Base-by-base conservation (phyloP, 306 rosid species). In the Trifolium dubium region DNA sequence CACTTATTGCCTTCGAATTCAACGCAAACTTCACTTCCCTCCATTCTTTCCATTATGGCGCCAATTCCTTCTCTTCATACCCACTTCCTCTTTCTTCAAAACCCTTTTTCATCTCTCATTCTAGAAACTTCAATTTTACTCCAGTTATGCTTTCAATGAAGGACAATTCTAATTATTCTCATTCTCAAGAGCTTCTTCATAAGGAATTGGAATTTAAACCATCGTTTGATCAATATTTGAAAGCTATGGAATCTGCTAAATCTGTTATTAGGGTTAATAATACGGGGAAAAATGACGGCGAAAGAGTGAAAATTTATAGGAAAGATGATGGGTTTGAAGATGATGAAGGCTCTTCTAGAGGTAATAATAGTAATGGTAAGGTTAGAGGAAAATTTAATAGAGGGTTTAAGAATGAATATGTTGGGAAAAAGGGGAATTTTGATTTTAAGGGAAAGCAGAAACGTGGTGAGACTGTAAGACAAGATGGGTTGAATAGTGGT, bases 141-240 rank as follows among this genome's bases (percentile, higher is more conserved):
- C 76, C 75, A 23, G 61, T 85, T 70, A 70, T 58, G 66, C 89
- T 88, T 81, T 60, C 83, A 10, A 71, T 84, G 39, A 85, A 82
- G 35, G 80, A 76, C 66, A 85, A 74, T 67, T 77, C 81, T 12
- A 83, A 77, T 74, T 60, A 32, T 67, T 77, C 81, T 11, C 81
- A 77, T 74, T 64, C 77, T 44, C 35, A 77, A 53, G 46, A 77
- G 55, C 74, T 77, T 69, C 58, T 67, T 14, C 86, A 82, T n/a
- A 86, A 84, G 10, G 96, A 87, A 13, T 55, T 75, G 47, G 85
- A 85, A 59, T 94, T 94, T 74, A 88, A 82, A 88, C 97, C 92
- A 1, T 91, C 97, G 0, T 94, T 94, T 17, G 86, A 89, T 74
- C 88, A 88, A 49, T 87, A 87, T 77, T 86, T 94, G 90, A 88